Conservation (phyloP, 768 basidiomycete genomes). For the Leucogyrophana mollusca region DNA sequence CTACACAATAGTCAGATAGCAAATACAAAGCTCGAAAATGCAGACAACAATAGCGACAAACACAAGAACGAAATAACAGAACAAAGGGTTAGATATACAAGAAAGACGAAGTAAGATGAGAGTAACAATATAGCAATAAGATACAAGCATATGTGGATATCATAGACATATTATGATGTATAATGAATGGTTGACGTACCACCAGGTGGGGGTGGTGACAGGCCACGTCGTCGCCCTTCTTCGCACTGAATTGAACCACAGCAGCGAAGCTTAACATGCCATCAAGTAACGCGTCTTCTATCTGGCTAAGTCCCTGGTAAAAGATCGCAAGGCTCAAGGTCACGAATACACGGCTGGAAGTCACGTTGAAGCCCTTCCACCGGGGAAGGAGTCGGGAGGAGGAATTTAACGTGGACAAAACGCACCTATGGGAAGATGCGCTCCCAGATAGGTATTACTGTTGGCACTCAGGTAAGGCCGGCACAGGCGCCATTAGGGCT, state of each 20-base stretch:
- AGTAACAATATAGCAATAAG: too few species aligned
- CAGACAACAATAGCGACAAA: not conserved
- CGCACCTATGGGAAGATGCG: too few species aligned
- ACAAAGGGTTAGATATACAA: not conserved
- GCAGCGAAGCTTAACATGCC: slow-evolving; percentile 6
- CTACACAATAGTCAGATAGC: too few species aligned
- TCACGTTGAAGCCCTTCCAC: slow-evolving; percentile 4
- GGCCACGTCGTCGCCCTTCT: not conserved
- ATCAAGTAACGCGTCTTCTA: not conserved
- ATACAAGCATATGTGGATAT: slow-evolving; percentile 2
- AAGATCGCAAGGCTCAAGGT: not conserved
- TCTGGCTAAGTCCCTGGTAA: not conserved
- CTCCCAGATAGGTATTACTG: too few species aligned
- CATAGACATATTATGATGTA: not conserved
- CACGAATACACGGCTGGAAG: not conserved
- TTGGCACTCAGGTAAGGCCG: too few species aligned
- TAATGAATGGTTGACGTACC: not conserved
- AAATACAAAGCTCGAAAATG: not conserved
- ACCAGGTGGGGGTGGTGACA: not conserved
- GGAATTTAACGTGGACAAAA: not conserved
- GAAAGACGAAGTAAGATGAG: not conserved
- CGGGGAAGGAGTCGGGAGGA: not conserved
- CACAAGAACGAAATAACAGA: too few species aligned
- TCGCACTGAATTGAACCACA: slow-evolving; percentile 1
- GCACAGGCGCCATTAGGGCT: too few species aligned